Base-by-base conservation (phyloP, 2,329 filamentous ascomycete genomes). In the Mycosphaerella sp. region DNA sequence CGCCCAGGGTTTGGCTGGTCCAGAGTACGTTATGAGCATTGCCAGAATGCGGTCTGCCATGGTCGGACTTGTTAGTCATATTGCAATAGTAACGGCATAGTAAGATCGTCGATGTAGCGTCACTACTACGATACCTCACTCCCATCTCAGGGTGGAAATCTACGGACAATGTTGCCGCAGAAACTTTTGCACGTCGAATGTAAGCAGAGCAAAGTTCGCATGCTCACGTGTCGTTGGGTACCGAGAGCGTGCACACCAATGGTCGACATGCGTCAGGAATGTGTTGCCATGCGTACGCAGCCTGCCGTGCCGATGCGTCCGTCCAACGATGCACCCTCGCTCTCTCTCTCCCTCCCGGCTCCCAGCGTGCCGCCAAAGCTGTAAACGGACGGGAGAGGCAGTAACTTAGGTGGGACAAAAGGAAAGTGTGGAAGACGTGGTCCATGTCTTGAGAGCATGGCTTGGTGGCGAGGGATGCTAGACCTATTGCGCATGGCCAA, bases 401-500 rank as follows among this genome's bases (percentile, higher is more conserved):
- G 49, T 25, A 6, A 25, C 21, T 25, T 25, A 25, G 4, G 21
- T 51, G 53, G 50, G 37, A 56, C 53, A 54, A 51, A 54, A 50
- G 21, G 21, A 25, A 25, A 25, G 21, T 25, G 21, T 25, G 21
- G 4, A 25, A 41, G 49, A 54, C 49, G 50, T 50, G 36, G 46
- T 54, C 45, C 54, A 49, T 52, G 54, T 43, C 35, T 34, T 46
- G 30, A 28, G 36, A 52, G 49, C 49, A 18, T 41, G 45, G 45
- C 49, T 18, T 8, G 41, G 25, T 40, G 45, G 44, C 53, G 44
- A 55, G 49, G 49, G 45, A 52, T 41, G 49, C 53, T 43, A 41
- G 53, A 36, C 25, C 44, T 39, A 25, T 49, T 41, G 45, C 27
- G 37, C 45, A 41, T 41, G 45, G 51, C 21, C 28, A 41, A 37